Conservation (phyloP, 768 basidiomycete genomes). For the Ephemerocybe angulata region DNA sequence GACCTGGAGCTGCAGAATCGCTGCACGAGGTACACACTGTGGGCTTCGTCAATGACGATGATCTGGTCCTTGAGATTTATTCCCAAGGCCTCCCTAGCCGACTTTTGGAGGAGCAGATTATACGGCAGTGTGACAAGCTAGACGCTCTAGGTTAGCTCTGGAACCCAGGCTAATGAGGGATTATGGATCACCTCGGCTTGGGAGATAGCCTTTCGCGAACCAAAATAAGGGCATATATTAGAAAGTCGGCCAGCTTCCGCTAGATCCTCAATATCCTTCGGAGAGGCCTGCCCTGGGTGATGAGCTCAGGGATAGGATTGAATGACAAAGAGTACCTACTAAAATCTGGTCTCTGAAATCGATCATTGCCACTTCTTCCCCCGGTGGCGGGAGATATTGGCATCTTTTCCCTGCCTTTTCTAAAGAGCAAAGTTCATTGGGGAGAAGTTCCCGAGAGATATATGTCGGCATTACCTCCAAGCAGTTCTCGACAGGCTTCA, state of each 20-base stretch:
- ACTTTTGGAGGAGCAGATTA: constrained; percentile 81
- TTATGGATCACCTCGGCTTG: constrained; percentile 74
- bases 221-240: constrained; percentile 90
- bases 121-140: constrained; percentile 93
- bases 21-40: constrained; percentile 56
- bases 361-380: constrained; percentile 67
- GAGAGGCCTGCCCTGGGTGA: constrained; percentile 55
- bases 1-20: not conserved
- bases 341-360: constrained; percentile 87
- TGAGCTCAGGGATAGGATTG: not conserved
- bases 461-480: constrained; percentile 49
- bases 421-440: constrained; percentile 18
- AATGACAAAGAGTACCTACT: constrained; percentile 38
- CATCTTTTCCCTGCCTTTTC: constrained; percentile 71
- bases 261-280: constrained; percentile 94
- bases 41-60: constrained; percentile 93
- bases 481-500: constrained; percentile 80
- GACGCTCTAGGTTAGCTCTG: not conserved
- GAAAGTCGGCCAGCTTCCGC: constrained; percentile 64
- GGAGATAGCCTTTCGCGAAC: constrained; percentile 79
- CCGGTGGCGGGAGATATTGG: constrained; percentile 65
- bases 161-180: not conserved
- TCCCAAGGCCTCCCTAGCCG: constrained; percentile 80
- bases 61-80: constrained; percentile 84
- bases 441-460: not conserved